phyloP scores from a whole-genome alignment of 257 asterid species.

The Euphrasia confusa region DNA sequence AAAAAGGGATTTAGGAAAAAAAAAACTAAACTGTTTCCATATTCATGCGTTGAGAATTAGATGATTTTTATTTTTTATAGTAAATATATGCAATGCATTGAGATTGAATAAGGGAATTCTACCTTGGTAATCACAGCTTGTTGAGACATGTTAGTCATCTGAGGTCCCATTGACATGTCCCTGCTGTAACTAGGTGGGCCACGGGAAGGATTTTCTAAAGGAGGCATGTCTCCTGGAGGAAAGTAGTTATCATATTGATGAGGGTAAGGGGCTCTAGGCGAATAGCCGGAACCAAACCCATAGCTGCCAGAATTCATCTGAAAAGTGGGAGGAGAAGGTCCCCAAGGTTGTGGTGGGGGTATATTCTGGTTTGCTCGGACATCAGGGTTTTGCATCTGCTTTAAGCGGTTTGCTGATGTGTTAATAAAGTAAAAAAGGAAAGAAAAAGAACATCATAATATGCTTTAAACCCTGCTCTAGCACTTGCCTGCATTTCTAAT shows the following conservation, averaged over 20 bases:
- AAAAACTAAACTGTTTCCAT: background rate
- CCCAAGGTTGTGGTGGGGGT: constrained; percentile 66
- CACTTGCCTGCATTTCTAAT: constrained; percentile 73
- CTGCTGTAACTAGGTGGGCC: constrained; percentile 53
- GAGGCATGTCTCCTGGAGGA: constrained; percentile 54
- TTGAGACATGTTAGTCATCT: constrained; percentile 42
- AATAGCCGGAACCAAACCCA: constrained; percentile 43
- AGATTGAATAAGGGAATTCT: constrained; percentile 10
- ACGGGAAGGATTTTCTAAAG: constrained; percentile 52
- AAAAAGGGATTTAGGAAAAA: background rate
- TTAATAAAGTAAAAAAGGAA: constrained; percentile 4
- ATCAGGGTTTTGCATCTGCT: constrained; percentile 69
- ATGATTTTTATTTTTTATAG: too few species aligned
- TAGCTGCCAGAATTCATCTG: constrained; percentile 49
- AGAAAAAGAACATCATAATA: constrained; percentile 11
- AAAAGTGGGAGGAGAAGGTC: constrained; percentile 51
- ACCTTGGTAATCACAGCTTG: constrained; percentile 78
- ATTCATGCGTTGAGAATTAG: background rate
- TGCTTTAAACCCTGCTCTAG: constrained; percentile 3
- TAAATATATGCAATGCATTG: background rate
- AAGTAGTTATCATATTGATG: constrained; percentile 65
- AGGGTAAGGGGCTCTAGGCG: constrained; percentile 49
- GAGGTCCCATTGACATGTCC: constrained; percentile 44
- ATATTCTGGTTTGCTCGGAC: constrained; percentile 52
- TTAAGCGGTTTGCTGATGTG: constrained; percentile 7